Base-by-base conservation (phyloP, 2,329 filamentous ascomycete genomes). In the Pestalotiopsis sp. region DNA sequence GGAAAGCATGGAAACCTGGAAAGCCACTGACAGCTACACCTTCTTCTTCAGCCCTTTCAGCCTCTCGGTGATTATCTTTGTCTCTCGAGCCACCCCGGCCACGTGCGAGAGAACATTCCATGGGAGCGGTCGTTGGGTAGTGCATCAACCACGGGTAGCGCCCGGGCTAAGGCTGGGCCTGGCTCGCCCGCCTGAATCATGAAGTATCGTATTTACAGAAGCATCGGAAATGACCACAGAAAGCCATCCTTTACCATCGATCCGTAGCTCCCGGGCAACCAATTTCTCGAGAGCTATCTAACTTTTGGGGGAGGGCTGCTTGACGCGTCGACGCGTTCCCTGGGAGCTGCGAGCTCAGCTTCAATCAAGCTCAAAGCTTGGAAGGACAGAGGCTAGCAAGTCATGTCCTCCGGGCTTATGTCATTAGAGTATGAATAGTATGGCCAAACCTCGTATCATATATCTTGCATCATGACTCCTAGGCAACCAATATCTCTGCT, bases 301-400 rank as follows among this genome's bases (percentile, higher is more conserved):
- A 52, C 45, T 23, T 52, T 52, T n/a, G 17, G 17, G 17, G 7
- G 14, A 49, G n/a, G 7, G 17, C 4, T 9, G 17, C 17, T 52
- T 45, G 14, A 20, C 45, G 45, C 20, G 45, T 52, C 45, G 45
- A 52, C 45, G 45, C 45, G 45, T 52, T 52, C n/a, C 27, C 45
- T 52, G 45, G 45, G 45, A 52, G 45, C 45, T 23, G 17, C 17
- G 23, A 52, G 45, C 45, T 52, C 20, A 36, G 31, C 31, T 36
- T 9, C 31, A 7, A 36, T 36, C 7, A 9, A 36, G 31, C 6
- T 36, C 31, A 36, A 20, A 52, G 45, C 45, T 52, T 52, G 17
- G 45, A 20, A 9, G 17, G 14, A 3, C 59, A 70, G 65, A 70
- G 31, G 57, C 52, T 70, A 52, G 45, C 45, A 52, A 52, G 45